Base-by-base conservation (phyloP, 805 yeast genomes). In the Kuraishia capsulata region DNA sequence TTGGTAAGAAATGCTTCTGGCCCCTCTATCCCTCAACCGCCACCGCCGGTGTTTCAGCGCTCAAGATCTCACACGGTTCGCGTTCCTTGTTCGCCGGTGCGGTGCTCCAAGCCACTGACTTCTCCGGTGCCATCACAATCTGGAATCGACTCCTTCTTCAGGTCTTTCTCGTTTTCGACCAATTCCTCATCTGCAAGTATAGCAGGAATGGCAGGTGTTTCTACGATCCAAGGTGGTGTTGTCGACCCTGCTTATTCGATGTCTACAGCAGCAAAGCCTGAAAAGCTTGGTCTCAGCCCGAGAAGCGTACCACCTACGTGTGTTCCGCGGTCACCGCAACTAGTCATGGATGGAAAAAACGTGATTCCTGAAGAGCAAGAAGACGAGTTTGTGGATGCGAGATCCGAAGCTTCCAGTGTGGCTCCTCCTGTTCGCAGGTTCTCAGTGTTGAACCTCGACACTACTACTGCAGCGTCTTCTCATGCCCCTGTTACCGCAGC, bases 91-190 rank as follows among this genome's bases (percentile, higher is more conserved):
- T 48, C 61, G 11, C 71, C 71, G 2, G 56, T 67, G 18, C 54
- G 67, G 40, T 44, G 57, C 9, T 71, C 77, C 14, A 70, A 71
- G 52, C 78, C 78, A 14, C 51, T 73, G 33, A 64, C 69, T 6
- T 61, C 69, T 2, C 71, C 73, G 4, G 51, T 68, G 14, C 55
- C 64, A 10, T 19, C 35, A 13, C 47, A 40, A n/a, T 52, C 59
- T 20, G 51, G 59, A 4, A 59, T 58, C 25, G 60, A 59, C 40
- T 51, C 55, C 41, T 59, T 59, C 35, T 58, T 59, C 43, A 45
- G 59, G 30, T 59, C 64, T 0, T 58, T 58, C 39, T 59, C 64
- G 5, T 56, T 58, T 35, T 49, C 59, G 8, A 55, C 31, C 13
- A 28, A 9, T 17, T 11, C 31, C 14, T 11, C 17, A 11, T 5